Base-by-base conservation (phyloP, 129 eudicot genomes). In the carrot (Daucus carota) region DNA sequence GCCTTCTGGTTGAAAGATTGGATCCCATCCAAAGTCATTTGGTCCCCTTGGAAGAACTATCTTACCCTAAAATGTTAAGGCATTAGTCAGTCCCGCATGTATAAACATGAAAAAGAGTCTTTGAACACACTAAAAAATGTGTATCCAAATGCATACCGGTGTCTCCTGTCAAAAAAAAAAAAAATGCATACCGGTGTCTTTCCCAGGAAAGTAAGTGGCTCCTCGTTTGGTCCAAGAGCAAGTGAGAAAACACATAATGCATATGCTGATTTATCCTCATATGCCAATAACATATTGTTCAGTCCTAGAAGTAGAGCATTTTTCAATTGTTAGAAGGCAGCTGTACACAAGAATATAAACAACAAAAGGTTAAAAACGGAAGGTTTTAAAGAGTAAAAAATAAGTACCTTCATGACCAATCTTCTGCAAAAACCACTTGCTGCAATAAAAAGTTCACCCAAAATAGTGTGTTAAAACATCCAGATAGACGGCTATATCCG, bases 381-480 rank as follows among this genome's bases (percentile, higher is more conserved):
- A 13, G 17, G 26, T 47, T n/a, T 45, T 3, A 33, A 29, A 70
- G 41, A 5, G 12, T 43, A 3, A 50, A 32, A 74, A 31, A 18
- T 1, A 44, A 59, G 69, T 80, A 90, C 96, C 98, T 88, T 92
- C 90, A 78, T 92, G 96, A 77, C 96, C 98, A 77, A 85, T 81
- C 88, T 92, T 90, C 81, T 92, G 83, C 74, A 92, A 86, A 87
- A 92, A 92, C 98, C 98, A 92, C 86, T 92, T 92, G 89, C 95
- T 92, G 83, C 75, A 73, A 28, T 75, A 60, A 46, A 22, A 40
- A 62, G 45, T 72, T 77, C 77, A 79, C 33, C 54, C 52, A 71
- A 34, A 81, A 52, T 42, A 77, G 59, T 69, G 68, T 57, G 44
- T 67, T 59, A 83, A 65, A 68, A 20, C 18, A 54, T 48, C 5